These are phyloP conservation scores for Cyclotella atomus DNA, from an alignment of 108 stramenopile genomes.

Conservation along the genomic window DNA sequence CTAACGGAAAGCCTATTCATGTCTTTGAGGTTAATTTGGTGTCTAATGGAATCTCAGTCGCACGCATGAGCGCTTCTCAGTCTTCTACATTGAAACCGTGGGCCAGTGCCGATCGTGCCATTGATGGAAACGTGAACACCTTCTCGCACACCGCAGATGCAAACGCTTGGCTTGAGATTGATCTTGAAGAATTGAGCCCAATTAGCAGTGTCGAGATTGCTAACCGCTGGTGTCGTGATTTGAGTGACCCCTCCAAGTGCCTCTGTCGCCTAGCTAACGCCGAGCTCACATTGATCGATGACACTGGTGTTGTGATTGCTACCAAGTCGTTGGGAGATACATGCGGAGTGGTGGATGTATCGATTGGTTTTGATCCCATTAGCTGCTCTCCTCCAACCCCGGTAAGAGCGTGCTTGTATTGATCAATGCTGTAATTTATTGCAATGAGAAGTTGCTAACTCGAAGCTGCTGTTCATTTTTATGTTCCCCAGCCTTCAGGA, in stretches of 20 bases:
- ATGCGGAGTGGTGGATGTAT: background rate
- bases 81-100: background rate
- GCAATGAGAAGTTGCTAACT: no score
- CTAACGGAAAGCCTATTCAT: background rate
- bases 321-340: background rate
- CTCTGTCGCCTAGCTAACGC: background rate
- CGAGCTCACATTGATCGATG: background rate
- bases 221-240: background rate
- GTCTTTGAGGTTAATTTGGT: background rate
- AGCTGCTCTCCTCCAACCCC: background rate
- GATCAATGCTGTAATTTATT: background rate
- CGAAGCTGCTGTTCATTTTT: no score
- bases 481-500: background rate
- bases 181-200: background rate
- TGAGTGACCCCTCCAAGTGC: background rate
- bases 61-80: background rate
- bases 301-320: background rate
- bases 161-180: constrained; percentile 2
- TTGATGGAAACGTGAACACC: background rate
- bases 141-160: background rate
- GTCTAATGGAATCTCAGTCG: background rate
- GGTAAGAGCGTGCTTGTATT: background rate
- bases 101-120: background rate
- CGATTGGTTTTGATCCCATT: background rate
- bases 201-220: background rate